Percentiles rank a stretch among this genome's conserved stretches.
phyloP scores from a whole-genome alignment of 164 flowering plant species.

The Aristolochia fimbriata region DNA sequence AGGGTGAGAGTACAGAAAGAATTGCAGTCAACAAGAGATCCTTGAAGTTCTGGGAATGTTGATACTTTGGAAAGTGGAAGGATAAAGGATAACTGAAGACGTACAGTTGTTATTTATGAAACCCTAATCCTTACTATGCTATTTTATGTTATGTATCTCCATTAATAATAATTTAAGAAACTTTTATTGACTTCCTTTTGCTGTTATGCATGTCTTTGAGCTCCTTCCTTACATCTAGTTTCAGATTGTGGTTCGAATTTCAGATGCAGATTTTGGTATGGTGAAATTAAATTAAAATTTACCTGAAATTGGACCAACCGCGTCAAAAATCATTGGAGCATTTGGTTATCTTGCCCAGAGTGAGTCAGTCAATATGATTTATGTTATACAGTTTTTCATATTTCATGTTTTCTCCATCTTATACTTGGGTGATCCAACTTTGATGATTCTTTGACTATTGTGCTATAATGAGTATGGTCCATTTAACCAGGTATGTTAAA shows the following conservation, averaged over 20 bases:
- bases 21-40: too few species aligned
- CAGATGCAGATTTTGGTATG: constrained; percentile 31
- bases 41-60: too few species aligned
- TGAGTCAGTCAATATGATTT: constrained; percentile 11
- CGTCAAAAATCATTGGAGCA: constrained; percentile 29
- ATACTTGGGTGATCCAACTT: not conserved
- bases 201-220: too few species aligned
- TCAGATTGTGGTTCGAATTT: not conserved
- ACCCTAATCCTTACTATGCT: not conserved
- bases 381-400: not conserved
- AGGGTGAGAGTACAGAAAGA: too few species aligned
- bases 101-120: not conserved
- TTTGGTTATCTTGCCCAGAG: constrained; percentile 40
- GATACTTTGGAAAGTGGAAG: too few species aligned
- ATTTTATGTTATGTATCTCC: not conserved
- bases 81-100: too few species aligned
- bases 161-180: not conserved
- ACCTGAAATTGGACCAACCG: constrained; percentile 14
- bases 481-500: constrained; percentile 17
- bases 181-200: not conserved
- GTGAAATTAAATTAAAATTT: constrained; percentile 22
- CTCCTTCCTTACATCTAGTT: not conserved
- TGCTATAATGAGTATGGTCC: not conserved
- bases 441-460: not conserved
- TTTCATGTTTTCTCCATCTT: not conserved